Evolutionary conservation across 1,139 yeast species (phyloP), one percentile per base, ranked within the genome.

Genomic region (Pichia sp.): DNA sequence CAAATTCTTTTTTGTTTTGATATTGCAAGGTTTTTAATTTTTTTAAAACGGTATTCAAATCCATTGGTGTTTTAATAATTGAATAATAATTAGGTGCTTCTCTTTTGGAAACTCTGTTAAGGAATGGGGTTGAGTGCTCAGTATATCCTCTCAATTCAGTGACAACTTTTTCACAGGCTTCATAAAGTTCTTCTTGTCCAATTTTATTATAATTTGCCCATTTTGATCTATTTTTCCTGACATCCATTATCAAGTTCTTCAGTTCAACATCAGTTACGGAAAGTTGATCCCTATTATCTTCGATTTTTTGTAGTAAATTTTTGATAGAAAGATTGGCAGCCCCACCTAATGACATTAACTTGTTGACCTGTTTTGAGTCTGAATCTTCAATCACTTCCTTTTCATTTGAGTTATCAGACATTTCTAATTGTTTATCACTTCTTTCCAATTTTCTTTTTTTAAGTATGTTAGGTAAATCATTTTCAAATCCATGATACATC

Each of bases 1-100:
- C 95, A 71, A 92, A 92, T 56, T 86, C 95, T 53, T 80, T 77
- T 60, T 90, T 92, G 42, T 89, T 85, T 56, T 76, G 78, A 64
- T 92, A 92, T 53, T 86, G 90, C 52, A 87, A 79, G 4, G 77
- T 71, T 60, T 89, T 89, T 57, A 94, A 70, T 62, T 90, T 92
- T 60, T 89, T 90, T 82, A 89, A 75, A 15, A 94, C 96, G 0
- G 97, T 90, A 60, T 89, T 90, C 56, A 94, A 72, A 62, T 94
- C 99, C 99, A 94, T 94, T 29, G 99, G 98, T 50, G 79, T 80
- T 59, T 89, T 90, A 58, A 94, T 90, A 39, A 94, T 76, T 50
- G 82, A 81, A 52, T 89, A 89, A 68, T 94, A 94, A 62, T 92
- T 90, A 8, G 98, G 99, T 0, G 98, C 99, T 61, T 94, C 99